Base-by-base conservation (phyloP, 2,329 filamentous ascomycete species). In the Penicillium decumbens region DNA sequence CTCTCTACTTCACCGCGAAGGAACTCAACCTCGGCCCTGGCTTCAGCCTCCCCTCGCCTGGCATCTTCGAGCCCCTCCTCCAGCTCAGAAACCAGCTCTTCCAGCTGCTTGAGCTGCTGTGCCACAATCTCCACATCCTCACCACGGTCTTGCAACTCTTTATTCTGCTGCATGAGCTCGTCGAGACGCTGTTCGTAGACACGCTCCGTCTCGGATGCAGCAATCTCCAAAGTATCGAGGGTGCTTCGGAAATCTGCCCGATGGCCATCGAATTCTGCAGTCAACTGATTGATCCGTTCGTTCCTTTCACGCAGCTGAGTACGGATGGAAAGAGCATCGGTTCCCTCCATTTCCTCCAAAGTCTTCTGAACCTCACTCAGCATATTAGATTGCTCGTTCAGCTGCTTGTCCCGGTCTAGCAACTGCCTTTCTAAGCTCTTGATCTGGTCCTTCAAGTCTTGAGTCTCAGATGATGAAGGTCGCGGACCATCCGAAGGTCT, bases 31-130 rank as follows among this genome's bases (percentile, higher is more conserved):
- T 98, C 93, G 0, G 90, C 92, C 50, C 93, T 82, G 27, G 93
- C 93, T 73, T 98, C 93, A 8, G 92, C 92, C 72, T 98, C 93
- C 6, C 93, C 93, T 48, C 93, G 81, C 47, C 93, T 80, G 41
- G 93, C 91, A 72, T 98, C 93, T 72, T 98, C 93, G 1, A 98
- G 77, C 0, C 93, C 93, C 70, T 98, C 93, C 69, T 98, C 93
- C 0, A 98, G 81, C 68, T 98, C 93, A 61, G 95, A 92, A 2
- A 98, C 93, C 29, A 97, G 80, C 67, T 97, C 92, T 68, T 97
- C 93, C 1, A 98, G 78, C 71, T 95, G 90, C 73, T 95, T 96
- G 47, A 98, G 78, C 71, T 98, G 93, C 55, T 80, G 80, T 6
- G 93, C 91, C 18, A 98, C 90, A 24, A 84, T 87, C 61, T 96